Percentiles rank a stretch among this genome's conserved stretches.
These are phyloP conservation scores for Xylaria grammica DNA, from an alignment of 495 filamentous ascomycete genomes.

Conservation along the genomic window DNA sequence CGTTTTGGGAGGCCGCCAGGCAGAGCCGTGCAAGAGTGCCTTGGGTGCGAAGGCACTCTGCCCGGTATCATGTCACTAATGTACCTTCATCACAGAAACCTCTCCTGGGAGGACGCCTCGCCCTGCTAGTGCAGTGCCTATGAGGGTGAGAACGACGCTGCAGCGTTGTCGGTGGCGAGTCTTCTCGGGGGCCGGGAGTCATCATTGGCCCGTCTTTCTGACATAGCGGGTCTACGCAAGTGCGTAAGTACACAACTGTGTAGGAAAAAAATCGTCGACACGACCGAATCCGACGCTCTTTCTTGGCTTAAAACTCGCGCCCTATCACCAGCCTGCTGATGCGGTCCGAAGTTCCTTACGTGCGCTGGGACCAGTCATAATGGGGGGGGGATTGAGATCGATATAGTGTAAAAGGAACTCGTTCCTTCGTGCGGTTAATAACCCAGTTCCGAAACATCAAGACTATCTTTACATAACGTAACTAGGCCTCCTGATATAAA, in stretches of 20 bases:
- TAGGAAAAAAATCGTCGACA: neutral
- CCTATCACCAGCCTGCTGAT: neutral
- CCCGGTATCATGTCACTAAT: neutral
- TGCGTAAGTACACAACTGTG: conserved; percentile 1
- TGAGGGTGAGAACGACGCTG: neutral
- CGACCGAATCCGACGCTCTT: neutral
- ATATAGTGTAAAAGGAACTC: too few species aligned
- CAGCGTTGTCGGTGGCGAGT: neutral
- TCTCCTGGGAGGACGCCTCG: neutral
- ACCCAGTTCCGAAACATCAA: neutral
- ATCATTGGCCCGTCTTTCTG: conserved; percentile 1
- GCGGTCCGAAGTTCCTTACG: neutral
- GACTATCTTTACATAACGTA: neutral
- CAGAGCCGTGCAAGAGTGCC: neutral
- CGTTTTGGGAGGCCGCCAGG: neutral
- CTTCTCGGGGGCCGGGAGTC: neutral
- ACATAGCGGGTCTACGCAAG: neutral
- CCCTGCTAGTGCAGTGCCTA: neutral
- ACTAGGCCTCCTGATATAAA: neutral
- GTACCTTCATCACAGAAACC: neutral
- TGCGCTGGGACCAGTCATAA: neutral
- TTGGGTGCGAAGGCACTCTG: neutral
- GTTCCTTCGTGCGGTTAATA: too few species aligned
- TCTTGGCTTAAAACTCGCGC: neutral
- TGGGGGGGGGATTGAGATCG: too few species aligned